Evolutionary conservation across 139 green algal genomes (phyloP), one percentile per base, ranked within the genome.

Genomic region (Chlamydomonas eustigma): DNA sequence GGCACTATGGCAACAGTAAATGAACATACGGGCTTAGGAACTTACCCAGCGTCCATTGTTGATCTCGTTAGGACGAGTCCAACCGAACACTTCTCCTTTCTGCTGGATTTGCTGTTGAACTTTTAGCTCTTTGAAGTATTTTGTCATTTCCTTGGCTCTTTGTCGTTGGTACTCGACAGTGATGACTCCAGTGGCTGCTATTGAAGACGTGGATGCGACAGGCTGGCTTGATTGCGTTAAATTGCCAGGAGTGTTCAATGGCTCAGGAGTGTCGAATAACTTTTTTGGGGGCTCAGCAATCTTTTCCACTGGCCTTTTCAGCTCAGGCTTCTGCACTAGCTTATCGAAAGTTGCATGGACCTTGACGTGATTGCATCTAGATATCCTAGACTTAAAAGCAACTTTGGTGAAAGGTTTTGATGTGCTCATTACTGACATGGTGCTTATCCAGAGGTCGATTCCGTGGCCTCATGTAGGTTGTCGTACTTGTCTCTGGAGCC

Each of bases 1-100:
- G 22, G 33, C 5, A 34, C 4, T 33, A 39, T 33, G 31, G 65
- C 32, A 34, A 39, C 33, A 31, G 12, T 50, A 34, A 35, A 39
- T 28, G 35, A 36, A 52, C 37, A 44, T 44, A 33, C 64, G 75
- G 52, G 28, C 37, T 38, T 31, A 38, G 22, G 5, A 35, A 52
- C 37, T 98, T 1, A 96, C 92, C 95, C 95, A 99, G 12, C 95
- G 89, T 0, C 95, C 95, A 75, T 99, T 99, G 73, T 58, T 81
- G 32, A 98, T 97, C 78, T 99, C 95, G 37, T 96, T 97, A 68
- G 91, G 89, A 2, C 51, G 76, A 0, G 93, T 98, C 89, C 91
- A 99, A 4, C 95, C 95, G 76, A 99, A 96, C 28, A 93, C 80
- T 5, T 8, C 6, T 5, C 25, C 32, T 34, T 66, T 51, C 37